Base-by-base conservation (phyloP, 139 green algal genomes). In the Chloropicon primus region DNA sequence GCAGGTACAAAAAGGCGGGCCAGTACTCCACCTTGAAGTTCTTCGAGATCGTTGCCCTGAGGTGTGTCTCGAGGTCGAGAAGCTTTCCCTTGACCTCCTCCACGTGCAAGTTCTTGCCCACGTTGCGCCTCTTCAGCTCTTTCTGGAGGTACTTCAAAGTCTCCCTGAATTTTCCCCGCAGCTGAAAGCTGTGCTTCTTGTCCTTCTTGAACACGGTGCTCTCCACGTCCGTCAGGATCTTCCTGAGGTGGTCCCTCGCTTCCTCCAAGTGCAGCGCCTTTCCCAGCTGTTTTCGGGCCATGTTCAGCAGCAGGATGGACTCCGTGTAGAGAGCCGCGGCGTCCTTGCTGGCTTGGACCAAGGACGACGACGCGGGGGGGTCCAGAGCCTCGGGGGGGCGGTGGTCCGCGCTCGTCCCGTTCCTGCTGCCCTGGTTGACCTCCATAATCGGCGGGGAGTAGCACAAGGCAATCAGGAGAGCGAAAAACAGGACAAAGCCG, bases 1-100 rank as follows among this genome's bases (percentile, higher is more conserved):
- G 85, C n/a, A 91, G 88, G 86, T 93, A 98, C 2, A 95, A 79
- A 74, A 90, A 92, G 25, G 96, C 74, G 22, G 90, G 91, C 90
- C 90, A 93, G 41, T 62, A 62, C 17, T 62, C 41, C 10, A 62
- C 41, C 41, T 62, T 62, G 41, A 62, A 62, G 41, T 62, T 62
- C 41, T 62, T 62, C 10, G 41, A n/a, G 41, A 62, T 62, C 10
- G 17, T 62, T 17, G 41, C 41, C 41, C 41, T 62, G 41, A 62
- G 41, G 10, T 62, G 41, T 5, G 41, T 62, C 41, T 62, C 41
- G 41, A 62, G 41, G 10, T 62, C 41, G 10, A 62, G 41, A 5
- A 62, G 41, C 41, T 62, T 62, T 5, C 41, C 41, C 10, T 17
- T 5, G 10, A 62, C 41, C 41, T 62, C 41, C 10, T 62, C 41